Evolutionary conservation across 192 early-diverging fungal genomes (phyloP), one percentile per base, ranked within the genome.

Genomic region (Phlyctochytrium planicorne): DNA sequence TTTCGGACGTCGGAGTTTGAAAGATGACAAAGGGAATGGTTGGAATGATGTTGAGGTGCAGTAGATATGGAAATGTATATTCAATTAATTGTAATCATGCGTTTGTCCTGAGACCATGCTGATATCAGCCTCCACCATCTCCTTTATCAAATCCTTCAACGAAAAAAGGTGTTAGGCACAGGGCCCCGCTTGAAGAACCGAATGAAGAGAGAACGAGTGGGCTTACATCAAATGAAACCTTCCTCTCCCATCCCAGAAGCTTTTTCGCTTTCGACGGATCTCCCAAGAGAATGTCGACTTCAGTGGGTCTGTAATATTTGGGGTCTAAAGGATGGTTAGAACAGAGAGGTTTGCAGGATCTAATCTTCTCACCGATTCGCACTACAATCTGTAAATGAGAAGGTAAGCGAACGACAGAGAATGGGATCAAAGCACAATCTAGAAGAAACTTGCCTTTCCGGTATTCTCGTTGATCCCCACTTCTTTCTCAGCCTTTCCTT

Each of bases 251-350:
- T 30, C 80, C 79, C 33, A 91, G 77, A 29, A 73, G 69, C 53
- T 77, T 79, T 63, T 86, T 81, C 17, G 90, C 87, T 76, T 91
- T 91, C 20, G 84, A 67, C 37, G 90, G 88, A 66, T 91, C 82
- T 60, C 90, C 90, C 59, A 90, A 72, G 50, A 91, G 75, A 2
- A 91, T 64, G 60, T 91, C 90, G 30, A 91, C 90, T 75, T 91
- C 90, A 29, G 90, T 85, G 35, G 90, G 90, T 65, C 90, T 88
- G 82, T 89, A 91, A 75, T 91, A 91, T 59, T 84, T 80, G n/a
- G 84, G 80, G 66, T 91, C 88, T 53, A 87, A n/a, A n/a, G n/a
- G n/a, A n/a, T n/a, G n/a, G n/a, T 80, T 30, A 84, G 80, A 24
- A 88, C 83, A 64, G 87, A 79, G 34, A 90, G 65, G 20, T 16